Conservation (phyloP, 352 stramenopile genomes). For the Globisporangium radiosum region DNA sequence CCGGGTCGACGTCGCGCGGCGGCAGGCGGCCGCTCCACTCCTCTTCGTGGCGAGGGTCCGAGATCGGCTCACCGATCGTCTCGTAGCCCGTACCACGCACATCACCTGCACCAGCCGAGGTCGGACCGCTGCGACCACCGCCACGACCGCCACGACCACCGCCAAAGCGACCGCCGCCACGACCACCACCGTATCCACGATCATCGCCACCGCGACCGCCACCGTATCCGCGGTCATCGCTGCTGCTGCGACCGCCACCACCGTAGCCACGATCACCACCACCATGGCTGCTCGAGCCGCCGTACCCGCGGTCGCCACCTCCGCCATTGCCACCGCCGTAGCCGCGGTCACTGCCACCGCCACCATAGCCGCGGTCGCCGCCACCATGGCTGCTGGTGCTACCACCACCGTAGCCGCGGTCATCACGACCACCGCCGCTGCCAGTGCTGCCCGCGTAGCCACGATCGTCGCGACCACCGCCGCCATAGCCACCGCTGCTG, state of each 20-base stretch:
- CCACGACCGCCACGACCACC: conserved; percentile 22
- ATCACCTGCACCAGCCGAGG: conserved; percentile 23
- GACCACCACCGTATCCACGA: conserved; percentile 9
- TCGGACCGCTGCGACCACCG: conserved; percentile 25
- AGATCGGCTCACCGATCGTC: conserved; percentile 32
- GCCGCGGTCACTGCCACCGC: not conserved
- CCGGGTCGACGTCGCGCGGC: conserved; percentile 27
- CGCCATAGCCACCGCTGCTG: not conserved
- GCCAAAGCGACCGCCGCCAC: conserved; percentile 21
- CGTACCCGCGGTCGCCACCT: conserved; percentile 5
- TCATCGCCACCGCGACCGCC: conserved; percentile 8
- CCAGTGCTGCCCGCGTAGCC: not conserved
- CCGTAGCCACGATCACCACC: conserved; percentile 7
- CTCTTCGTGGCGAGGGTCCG: conserved; percentile 46
- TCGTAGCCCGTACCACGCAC: conserved; percentile 48
- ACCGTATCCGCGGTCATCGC: conserved; percentile 6
- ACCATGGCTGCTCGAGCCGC: conserved; percentile 3
- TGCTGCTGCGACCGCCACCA: not conserved
- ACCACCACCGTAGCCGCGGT: conserved; percentile 13
- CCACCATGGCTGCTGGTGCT: conserved; percentile 7
- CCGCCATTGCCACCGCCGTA: not conserved
- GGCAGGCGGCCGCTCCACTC: conserved; percentile 34
- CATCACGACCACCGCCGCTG: conserved; percentile 3
- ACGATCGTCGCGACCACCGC: not conserved
- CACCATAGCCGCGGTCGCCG: conserved; percentile 13